phyloP scores from a whole-genome alignment of 306 rosid species.

The Pyrus pyrifolia region DNA sequence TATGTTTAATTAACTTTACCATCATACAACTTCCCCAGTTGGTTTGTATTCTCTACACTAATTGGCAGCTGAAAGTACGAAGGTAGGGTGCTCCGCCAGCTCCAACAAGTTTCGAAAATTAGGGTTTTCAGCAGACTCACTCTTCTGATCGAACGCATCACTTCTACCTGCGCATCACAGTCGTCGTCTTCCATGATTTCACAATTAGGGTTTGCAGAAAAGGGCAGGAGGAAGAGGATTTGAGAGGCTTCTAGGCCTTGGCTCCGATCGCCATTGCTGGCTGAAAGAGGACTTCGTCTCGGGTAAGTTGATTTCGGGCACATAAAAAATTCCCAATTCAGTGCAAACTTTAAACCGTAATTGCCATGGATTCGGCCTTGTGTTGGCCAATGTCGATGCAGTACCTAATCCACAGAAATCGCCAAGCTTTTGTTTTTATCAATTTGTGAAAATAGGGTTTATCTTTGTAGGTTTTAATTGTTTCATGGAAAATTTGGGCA shows the following conservation, averaged over 20 bases:
- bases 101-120: neutral
- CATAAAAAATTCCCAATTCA: neutral
- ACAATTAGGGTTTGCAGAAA: neutral
- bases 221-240: neutral
- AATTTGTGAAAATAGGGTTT: neutral
- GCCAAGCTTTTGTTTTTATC: neutral
- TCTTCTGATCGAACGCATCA: neutral
- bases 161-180: neutral
- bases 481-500: neutral
- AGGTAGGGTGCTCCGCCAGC: neutral
- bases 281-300: neutral
- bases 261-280: conserved; percentile 2
- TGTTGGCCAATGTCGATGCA: neutral
- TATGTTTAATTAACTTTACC: no score
- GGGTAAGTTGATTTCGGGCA: neutral
- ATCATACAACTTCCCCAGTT: no score
- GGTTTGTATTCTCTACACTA: neutral
- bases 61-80: neutral
- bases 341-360: neutral
- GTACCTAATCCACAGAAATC: neutral
- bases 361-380: neutral
- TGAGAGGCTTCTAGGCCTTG: neutral
- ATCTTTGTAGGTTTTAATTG: neutral
- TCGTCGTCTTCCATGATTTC: neutral
- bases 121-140: neutral